Percentiles rank a stretch among this genome's conserved stretches.
phyloP scores from a whole-genome alignment of 495 filamentous ascomycete species.

The Diplogelasinospora grovesii region DNA sequence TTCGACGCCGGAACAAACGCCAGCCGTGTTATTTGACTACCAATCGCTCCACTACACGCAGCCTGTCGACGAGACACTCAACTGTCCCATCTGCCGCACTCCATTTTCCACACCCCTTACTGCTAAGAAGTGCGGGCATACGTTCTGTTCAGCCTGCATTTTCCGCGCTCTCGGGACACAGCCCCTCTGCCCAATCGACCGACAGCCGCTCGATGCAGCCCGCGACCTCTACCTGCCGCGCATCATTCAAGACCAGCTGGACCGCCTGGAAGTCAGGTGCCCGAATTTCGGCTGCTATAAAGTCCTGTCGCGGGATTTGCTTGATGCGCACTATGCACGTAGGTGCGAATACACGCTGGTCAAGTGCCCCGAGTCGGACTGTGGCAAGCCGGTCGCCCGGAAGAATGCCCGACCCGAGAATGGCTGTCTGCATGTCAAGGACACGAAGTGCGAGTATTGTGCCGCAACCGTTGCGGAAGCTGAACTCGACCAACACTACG shows the following conservation, averaged over 20 bases:
- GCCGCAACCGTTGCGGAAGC: constrained; percentile 25
- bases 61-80: constrained; percentile 65
- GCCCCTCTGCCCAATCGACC: constrained; percentile 47
- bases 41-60: constrained; percentile 64
- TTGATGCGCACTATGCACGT: constrained; percentile 66
- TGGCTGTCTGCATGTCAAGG: constrained; percentile 46
- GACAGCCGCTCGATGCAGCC: constrained; percentile 31
- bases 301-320: constrained; percentile 55
- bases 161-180: constrained; percentile 47
- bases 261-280: constrained; percentile 69
- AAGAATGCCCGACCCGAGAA: constrained; percentile 25
- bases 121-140: constrained; percentile 54
- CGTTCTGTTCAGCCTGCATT: constrained; percentile 70
- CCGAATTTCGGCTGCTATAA: constrained; percentile 62
- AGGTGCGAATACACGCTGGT: constrained; percentile 65
- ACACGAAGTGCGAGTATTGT: constrained; percentile 41
- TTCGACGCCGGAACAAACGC: not conserved
- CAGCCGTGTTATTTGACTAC: constrained; percentile 60
- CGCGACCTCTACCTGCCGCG: constrained; percentile 22
- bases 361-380: constrained; percentile 51
- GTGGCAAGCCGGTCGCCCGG: constrained; percentile 33
- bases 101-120: constrained; percentile 67
- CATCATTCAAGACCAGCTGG: constrained; percentile 56
- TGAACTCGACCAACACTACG: constrained; percentile 37
- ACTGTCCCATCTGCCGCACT: constrained; percentile 77